phyloP scores from a whole-genome alignment of 1,284 basidiomycete genomes.

The Boletellus deceptivus region DNA sequence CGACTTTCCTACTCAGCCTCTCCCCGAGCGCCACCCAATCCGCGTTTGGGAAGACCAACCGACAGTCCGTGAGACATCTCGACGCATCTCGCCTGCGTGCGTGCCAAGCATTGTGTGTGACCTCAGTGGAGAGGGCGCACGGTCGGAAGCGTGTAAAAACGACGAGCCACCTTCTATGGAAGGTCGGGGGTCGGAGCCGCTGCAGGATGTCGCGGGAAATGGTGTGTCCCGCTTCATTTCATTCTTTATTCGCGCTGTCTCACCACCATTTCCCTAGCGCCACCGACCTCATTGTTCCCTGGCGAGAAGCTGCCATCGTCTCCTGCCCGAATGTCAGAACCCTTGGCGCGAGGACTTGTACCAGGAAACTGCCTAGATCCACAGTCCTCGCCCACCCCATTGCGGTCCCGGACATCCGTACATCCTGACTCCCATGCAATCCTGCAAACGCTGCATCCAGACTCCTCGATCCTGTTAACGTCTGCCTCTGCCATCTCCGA shows the following conservation, averaged over 20 bases:
- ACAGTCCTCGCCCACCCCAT: not conserved
- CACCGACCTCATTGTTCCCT: not conserved
- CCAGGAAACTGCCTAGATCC: not conserved
- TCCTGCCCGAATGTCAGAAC: not conserved
- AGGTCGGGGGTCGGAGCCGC: not conserved
- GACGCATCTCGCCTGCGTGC: slow-evolving; percentile 14
- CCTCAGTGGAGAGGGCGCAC: not conserved
- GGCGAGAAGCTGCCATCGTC: not conserved
- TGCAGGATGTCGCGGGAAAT: slow-evolving; percentile 2
- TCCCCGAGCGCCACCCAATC: slow-evolving; percentile 19
- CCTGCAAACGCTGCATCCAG: not conserved
- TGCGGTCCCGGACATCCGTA: not conserved
- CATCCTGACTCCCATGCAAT: slow-evolving; percentile 1
- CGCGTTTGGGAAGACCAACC: slow-evolving; percentile 30
- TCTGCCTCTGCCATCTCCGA: slow-evolving; percentile 9
- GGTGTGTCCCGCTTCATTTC: slow-evolving; percentile 7
- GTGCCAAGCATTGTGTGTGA: not conserved
- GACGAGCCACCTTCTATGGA: not conserved
- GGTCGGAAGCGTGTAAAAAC: not conserved
- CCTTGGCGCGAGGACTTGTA: not conserved
- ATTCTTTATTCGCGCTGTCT: slow-evolving; percentile 6
- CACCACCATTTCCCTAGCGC: slow-evolving; percentile 8
- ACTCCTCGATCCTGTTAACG: not conserved
- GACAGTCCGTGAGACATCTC: slow-evolving; percentile 6
- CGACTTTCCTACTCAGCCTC: not conserved